A percentile compares a stretch with the other conserved stretches of the same genome.
These are phyloP conservation scores for Globisporangium iwayamae DNA, from an alignment of 352 stramenopile species.

Conservation along the genomic window DNA sequence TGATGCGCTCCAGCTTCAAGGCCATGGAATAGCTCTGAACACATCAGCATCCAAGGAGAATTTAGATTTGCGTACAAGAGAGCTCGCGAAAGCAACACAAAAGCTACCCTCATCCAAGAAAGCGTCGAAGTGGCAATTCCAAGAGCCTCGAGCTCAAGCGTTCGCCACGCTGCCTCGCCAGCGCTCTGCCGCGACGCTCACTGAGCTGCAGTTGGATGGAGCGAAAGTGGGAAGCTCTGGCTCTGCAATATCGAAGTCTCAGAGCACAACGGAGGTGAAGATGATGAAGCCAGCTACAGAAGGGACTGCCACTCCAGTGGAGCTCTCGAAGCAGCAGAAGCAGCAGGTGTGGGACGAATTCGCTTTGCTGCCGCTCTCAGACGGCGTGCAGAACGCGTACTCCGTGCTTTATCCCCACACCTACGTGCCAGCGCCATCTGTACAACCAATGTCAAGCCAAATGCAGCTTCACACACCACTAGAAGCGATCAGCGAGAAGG, in stretches of 20 bases:
- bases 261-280: background rate
- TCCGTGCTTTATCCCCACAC: slow-evolving; percentile 47
- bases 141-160: background rate
- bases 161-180: slow-evolving; percentile 5
- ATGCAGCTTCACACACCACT: background rate
- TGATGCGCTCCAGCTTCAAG: slow-evolving; percentile 4
- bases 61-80: background rate
- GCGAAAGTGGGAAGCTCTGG: background rate
- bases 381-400: slow-evolving; percentile 56
- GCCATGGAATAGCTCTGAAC: background rate
- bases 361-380: slow-evolving; percentile 24
- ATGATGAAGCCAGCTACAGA: background rate
- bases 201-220: slow-evolving; percentile 7
- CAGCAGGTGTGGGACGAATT: slow-evolving; percentile 47
- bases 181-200: background rate
- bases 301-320: background rate
- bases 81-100: background rate
- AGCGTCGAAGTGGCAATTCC: slow-evolving; percentile 4
- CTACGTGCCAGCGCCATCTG: slow-evolving; percentile 19
- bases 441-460: background rate
- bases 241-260: slow-evolving; percentile 1
- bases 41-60: background rate
- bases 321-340: slow-evolving; percentile 32
- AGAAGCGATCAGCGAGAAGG: background rate
- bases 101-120: background rate